phyloP scores from a whole-genome alignment of 805 yeast genomes.

The Dipodascus geniculatus region DNA sequence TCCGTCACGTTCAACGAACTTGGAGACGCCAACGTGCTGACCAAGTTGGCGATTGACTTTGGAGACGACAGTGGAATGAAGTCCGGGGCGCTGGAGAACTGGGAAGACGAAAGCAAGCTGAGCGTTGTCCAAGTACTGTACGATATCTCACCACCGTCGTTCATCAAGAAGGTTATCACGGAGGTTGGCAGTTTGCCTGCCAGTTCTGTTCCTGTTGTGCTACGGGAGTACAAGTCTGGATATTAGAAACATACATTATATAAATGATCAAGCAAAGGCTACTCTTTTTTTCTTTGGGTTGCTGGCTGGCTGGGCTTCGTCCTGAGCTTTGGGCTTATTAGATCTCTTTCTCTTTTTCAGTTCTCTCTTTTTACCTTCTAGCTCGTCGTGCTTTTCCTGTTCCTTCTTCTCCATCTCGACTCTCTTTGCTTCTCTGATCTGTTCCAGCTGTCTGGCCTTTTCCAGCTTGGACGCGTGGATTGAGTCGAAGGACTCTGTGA shows the following conservation, averaged over 20 bases:
- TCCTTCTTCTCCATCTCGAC: conserved; percentile 83
- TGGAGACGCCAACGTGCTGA: conserved; percentile 23
- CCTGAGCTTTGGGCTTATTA: background rate
- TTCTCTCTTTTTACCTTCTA: conserved; percentile 70
- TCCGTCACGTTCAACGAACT: conserved; percentile 91
- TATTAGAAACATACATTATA: background rate
- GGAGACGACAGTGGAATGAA: conserved; percentile 13
- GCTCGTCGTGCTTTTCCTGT: conserved; percentile 48
- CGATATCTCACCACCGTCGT: conserved; percentile 89
- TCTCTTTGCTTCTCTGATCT: conserved; percentile 74
- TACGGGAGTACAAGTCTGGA: conserved; percentile 70
- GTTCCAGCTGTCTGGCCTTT: conserved; percentile 79
- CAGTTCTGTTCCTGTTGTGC: conserved; percentile 93
- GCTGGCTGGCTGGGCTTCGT: background rate
- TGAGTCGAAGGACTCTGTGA: conserved; percentile 71
- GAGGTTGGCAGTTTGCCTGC: conserved; percentile 96
- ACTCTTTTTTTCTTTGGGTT: background rate
- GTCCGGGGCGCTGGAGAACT: conserved; percentile 14
- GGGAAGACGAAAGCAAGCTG: conserved; percentile 28
- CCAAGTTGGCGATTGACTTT: conserved; percentile 20
- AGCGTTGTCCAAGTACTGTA: conserved; percentile 78
- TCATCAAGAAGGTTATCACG: conserved; percentile 87
- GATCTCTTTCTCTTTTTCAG: conserved; percentile 48
- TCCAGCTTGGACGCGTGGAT: conserved; percentile 82
- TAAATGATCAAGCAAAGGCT: background rate